A percentile compares a stretch with the other conserved stretches of the same genome.
Conservation (phyloP, 2,329 filamentous ascomycete species). For the Gaeumannomyces tritici region DNA sequence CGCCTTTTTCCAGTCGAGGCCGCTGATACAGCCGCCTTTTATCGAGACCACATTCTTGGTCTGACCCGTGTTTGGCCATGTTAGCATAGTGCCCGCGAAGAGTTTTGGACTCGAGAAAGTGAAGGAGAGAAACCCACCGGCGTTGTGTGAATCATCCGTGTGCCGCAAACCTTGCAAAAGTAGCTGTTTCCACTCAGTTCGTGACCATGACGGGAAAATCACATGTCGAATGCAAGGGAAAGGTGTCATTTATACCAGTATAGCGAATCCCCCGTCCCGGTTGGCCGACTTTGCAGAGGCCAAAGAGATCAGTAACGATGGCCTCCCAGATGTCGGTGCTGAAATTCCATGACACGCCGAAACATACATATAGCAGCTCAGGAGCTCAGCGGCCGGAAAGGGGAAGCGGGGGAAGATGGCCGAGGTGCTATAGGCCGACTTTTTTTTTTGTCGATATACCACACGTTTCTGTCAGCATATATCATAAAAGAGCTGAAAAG, state of each 20-base stretch:
- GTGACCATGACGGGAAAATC: neutral
- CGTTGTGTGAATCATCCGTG: conserved; percentile 52
- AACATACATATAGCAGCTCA: conserved; percentile 47
- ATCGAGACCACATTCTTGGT: conserved; percentile 52
- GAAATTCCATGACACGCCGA: neutral
- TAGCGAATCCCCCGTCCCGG: conserved; percentile 44
- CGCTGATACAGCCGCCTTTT: conserved; percentile 58
- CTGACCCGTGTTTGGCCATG: conserved; percentile 17
- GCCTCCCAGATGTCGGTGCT: too few relatives aligned
- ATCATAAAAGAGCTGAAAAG: neutral
- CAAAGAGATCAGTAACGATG: neutral
- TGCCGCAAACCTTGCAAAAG: conserved; percentile 59
- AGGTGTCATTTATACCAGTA: conserved; percentile 37
- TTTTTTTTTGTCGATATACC: neutral
- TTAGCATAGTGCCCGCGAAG: neutral
- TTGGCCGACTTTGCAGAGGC: conserved; percentile 37
- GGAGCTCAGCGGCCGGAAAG: conserved; percentile 35
- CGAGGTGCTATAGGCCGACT: conserved; percentile 52
- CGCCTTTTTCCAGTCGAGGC: conserved; percentile 48
- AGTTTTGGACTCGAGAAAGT: neutral
- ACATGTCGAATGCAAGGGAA: too few relatives aligned
- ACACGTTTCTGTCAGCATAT: neutral
- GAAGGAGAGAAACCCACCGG: conserved; percentile 29
- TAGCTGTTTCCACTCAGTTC: conserved; percentile 32
- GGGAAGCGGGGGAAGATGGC: conserved; percentile 61